Evolutionary conservation across 2,329 filamentous ascomycete species (phyloP).

Genomic region (Talaromyces sp.): DNA sequence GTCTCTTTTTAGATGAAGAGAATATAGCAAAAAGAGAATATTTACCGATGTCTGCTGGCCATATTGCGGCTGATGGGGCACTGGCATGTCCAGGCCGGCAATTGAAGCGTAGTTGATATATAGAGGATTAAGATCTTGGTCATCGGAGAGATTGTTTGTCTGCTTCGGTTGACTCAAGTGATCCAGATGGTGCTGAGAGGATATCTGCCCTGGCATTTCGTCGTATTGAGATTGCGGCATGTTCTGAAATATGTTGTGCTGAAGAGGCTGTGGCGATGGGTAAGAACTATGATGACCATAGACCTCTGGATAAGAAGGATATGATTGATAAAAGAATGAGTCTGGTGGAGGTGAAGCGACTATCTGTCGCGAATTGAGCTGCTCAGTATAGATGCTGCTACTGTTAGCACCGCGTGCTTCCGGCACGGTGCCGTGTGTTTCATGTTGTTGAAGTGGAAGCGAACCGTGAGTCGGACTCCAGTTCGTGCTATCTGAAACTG

Average conservation of each 20-base stretch:
- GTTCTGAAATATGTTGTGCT: conserved; percentile 29
- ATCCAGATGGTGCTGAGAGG: conserved; percentile 37
- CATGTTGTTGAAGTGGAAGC: not conserved
- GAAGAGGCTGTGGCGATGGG: conserved; percentile 19
- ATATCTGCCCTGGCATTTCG: conserved; percentile 31
- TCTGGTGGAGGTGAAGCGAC: conserved; percentile 55
- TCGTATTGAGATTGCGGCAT: conserved; percentile 30
- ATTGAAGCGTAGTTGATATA: conserved; percentile 60
- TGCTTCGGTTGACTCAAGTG: conserved; percentile 51
- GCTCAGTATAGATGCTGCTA: conserved; percentile 22
- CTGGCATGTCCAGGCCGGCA: conserved; percentile 53
- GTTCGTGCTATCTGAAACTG: conserved; percentile 45
- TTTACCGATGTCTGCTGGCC: conserved; percentile 42
- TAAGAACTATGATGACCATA: conserved; percentile 35
- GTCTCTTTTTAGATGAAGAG: not conserved
- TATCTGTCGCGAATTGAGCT: conserved; percentile 54
- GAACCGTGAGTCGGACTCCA: not conserved
- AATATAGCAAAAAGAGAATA: conserved; percentile 16
- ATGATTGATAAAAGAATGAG: conserved; percentile 50
- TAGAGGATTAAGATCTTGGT: conserved; percentile 57
- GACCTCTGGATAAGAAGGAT: conserved; percentile 40
- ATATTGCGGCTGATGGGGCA: conserved; percentile 19
- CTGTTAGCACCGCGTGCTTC: not conserved
- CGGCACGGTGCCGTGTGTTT: not conserved
- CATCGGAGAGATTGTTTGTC: conserved; percentile 51